Evolutionary conservation across 2,329 filamentous ascomycete species (phyloP), one percentile per base, ranked within the genome.

Genomic region (Aaosphaeria arxii): DNA sequence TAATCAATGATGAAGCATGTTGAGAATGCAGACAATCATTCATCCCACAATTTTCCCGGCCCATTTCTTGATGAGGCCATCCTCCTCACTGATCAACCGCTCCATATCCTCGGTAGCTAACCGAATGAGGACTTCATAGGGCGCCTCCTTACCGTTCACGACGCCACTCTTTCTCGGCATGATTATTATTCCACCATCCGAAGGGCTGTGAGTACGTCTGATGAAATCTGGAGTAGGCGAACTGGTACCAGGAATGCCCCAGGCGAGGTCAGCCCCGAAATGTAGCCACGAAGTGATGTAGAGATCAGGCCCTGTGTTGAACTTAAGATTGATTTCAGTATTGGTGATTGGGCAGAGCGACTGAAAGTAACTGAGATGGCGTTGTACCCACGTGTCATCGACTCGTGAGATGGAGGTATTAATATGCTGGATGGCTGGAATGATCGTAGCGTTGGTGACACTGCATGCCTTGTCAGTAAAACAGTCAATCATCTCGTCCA

Each of bases 231-330:
- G 63, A 40, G 30, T 49, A 45, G 33, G 46, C 45, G 41, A 61
- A 41, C 64, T 59, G 7, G 66, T 66, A 11, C 66, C 65, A 30
- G 66, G 66, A 47, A 69, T 68, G 44, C 57, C 54, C 66, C 66
- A 69, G 43, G 58, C 52, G 31, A 59, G 46, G 43, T 67, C 62
- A 7, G 60, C 63, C 29, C 61, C 63, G 39, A 67, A 66, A 49
- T 69, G 63, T 39, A 67, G 53, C 66, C 66, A 69, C 17, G 61
- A 65, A 4, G 66, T 67, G 30, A 69, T 62, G 49, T 66, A 69
- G 17, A 67, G 56, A 45, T 69, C 66, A 6, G 63, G 54, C 6
- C 64, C 66, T 40, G 65, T 64, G 1, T 49, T 50, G 40, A 66
- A 57, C 4, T 56, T 54, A 6, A 69, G 52, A 6, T 59, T 62